Evolutionary conservation across 805 yeast species (phyloP).

Genomic region (Saccharomycopsis babjevae): DNA sequence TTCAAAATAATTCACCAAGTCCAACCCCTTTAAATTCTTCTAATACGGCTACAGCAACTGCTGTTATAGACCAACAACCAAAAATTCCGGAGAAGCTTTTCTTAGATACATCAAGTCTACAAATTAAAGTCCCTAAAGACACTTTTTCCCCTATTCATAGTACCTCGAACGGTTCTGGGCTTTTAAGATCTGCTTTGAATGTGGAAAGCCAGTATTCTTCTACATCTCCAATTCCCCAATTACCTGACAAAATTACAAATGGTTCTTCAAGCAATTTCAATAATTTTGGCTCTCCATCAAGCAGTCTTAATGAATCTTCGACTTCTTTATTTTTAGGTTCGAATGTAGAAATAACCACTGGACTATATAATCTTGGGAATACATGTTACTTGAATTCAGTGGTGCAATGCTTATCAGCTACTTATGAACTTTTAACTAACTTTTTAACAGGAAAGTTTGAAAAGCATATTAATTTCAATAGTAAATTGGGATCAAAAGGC

Average conservation of each 20-base stretch:
- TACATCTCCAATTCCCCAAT: not conserved
- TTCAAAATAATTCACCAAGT: not conserved
- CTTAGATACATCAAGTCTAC: not conserved
- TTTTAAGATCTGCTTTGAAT: not conserved
- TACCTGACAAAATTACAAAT: not conserved
- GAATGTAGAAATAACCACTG: constrained; percentile 41
- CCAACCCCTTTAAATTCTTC: not conserved
- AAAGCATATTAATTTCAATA: constrained; percentile 59
- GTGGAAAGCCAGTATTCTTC: not conserved
- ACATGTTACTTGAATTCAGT: constrained; percentile 90
- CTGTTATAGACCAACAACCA: not conserved
- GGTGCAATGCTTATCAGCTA: constrained; percentile 75
- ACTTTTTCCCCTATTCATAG: not conserved
- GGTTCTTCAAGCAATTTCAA: not conserved
- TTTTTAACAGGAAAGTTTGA: constrained; percentile 53
- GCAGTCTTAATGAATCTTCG: not conserved
- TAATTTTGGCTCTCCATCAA: not conserved
- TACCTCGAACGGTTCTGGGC: not conserved
- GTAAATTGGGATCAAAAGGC: constrained; percentile 75
- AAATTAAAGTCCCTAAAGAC: not conserved
- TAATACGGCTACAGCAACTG: not conserved
- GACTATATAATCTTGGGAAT: constrained; percentile 75
- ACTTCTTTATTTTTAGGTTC: not conserved
- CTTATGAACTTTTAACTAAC: constrained; percentile 51
- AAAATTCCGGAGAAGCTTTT: not conserved